Evolutionary conservation across 139 green algal genomes (phyloP).

Genomic region (Zygnema cylindricum): DNA sequence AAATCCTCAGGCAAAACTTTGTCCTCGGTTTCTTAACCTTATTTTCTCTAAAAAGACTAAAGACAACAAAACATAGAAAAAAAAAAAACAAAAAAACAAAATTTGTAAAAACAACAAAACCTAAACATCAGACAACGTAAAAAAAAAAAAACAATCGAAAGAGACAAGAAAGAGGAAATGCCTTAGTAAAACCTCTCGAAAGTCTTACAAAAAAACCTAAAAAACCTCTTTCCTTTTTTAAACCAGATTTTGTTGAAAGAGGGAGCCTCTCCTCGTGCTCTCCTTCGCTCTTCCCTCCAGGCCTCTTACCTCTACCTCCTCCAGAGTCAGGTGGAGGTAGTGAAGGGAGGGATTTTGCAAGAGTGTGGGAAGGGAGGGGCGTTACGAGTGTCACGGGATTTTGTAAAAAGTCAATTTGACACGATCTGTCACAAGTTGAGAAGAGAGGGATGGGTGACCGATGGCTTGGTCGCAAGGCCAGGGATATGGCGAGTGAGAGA

Average conservation of each 20-base stretch:
- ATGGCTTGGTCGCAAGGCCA: conserved; percentile 1
- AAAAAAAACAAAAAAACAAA: too few species aligned
- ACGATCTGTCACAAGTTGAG: neutral
- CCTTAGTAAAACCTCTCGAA: too few species aligned
- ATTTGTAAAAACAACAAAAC: too few species aligned
- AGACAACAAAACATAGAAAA: too few species aligned
- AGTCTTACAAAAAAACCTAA: too few species aligned
- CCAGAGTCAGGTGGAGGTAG: neutral
- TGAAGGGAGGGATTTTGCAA: neutral
- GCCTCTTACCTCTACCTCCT: conserved; percentile 16
- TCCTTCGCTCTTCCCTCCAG: conserved; percentile 32
- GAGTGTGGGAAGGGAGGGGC: neutral
- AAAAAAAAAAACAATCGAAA: too few species aligned
- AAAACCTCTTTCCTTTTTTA: too few species aligned
- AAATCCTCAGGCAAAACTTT: too few species aligned
- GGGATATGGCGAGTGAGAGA: neutral
- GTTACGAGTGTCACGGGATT: neutral
- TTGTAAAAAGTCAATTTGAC: neutral
- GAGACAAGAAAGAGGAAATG: too few species aligned
- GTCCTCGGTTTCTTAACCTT: too few species aligned
- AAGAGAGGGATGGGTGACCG: neutral
- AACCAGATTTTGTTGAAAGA: conserved; percentile 42
- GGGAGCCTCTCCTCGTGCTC: neutral
- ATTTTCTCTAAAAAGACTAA: too few species aligned
- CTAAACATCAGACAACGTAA: too few species aligned